Conservation (phyloP, 352 stramenopile genomes). For the Aphanomyces invadans region DNA sequence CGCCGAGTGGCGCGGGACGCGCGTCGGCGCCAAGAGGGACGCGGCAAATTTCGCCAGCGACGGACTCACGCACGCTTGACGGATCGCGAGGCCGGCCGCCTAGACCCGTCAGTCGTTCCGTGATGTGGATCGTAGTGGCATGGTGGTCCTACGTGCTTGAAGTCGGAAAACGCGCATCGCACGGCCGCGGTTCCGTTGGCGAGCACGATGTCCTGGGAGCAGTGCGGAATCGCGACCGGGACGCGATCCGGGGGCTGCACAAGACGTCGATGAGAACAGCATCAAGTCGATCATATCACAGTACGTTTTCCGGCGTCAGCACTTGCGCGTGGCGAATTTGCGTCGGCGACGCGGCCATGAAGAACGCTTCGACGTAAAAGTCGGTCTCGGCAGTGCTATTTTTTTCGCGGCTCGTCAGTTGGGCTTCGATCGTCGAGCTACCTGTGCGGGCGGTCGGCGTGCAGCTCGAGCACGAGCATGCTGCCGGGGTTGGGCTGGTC, state of each 20-base stretch:
- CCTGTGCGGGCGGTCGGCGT: slow-evolving; percentile 30
- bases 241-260: slow-evolving; percentile 50
- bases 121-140: too few species aligned
- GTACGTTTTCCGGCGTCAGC: slow-evolving; percentile 51
- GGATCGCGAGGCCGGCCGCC: slow-evolving; percentile 1
- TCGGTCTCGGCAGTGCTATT: slow-evolving; percentile 26
- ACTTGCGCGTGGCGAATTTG: slow-evolving; percentile 59
- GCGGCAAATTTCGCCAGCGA: slow-evolving; percentile 3
- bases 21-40: not conserved
- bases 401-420: slow-evolving; percentile 23
- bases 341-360: slow-evolving; percentile 53
- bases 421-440: slow-evolving; percentile 13
- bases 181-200: slow-evolving; percentile 37
- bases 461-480: slow-evolving; percentile 75
- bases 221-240: slow-evolving; percentile 56
- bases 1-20: too few species aligned
- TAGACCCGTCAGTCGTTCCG: not conserved
- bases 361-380: slow-evolving; percentile 65
- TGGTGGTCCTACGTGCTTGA: slow-evolving; percentile 40
- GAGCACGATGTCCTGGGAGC: slow-evolving; percentile 51
- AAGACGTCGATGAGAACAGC: not conserved
- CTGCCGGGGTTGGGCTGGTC: slow-evolving; percentile 59
- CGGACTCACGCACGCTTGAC: slow-evolving; percentile 17
- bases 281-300: slow-evolving; percentile 2
- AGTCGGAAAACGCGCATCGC: slow-evolving; percentile 51